These are phyloP conservation scores for Aegilops longissima DNA, from an alignment of 176 grass and related monocot species.

Conservation along the genomic window DNA sequence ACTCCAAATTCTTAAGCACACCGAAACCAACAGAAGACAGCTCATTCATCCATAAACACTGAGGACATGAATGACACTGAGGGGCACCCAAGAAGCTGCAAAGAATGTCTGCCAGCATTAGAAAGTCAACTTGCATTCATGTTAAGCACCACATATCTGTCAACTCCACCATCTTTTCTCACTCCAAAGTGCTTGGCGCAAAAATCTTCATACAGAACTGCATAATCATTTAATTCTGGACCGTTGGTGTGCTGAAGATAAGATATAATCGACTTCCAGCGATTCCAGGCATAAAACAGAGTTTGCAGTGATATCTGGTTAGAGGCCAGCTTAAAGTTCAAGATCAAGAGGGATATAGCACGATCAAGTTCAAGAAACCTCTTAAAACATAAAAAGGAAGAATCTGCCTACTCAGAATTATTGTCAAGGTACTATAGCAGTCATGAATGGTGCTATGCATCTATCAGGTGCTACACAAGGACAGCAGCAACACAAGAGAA, in stretches of 20 bases:
- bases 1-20: too few species aligned
- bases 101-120: slow-evolving; percentile 11
- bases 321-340: too few species aligned
- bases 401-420: too few species aligned
- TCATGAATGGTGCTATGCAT: too few species aligned
- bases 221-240: neutral
- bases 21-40: slow-evolving; percentile 24
- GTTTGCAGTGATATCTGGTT: slow-evolving; percentile 2
- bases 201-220: slow-evolving; percentile 39
- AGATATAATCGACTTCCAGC: neutral
- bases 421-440: too few species aligned
- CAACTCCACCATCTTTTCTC: neutral
- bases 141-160: slow-evolving; percentile 44
- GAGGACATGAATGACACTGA: too few species aligned
- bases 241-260: slow-evolving; percentile 3
- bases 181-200: slow-evolving; percentile 55
- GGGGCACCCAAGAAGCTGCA: too few species aligned
- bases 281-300: slow-evolving; percentile 50
- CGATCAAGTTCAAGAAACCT: too few species aligned
- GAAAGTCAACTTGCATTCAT: slow-evolving; percentile 55
- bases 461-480: too few species aligned
- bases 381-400: too few species aligned
- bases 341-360: too few species aligned
- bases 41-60: slow-evolving; percentile 34
- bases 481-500: too few species aligned